phyloP scores from a whole-genome alignment of 2,329 filamentous ascomycete species.

The Lachnellula cervina region DNA sequence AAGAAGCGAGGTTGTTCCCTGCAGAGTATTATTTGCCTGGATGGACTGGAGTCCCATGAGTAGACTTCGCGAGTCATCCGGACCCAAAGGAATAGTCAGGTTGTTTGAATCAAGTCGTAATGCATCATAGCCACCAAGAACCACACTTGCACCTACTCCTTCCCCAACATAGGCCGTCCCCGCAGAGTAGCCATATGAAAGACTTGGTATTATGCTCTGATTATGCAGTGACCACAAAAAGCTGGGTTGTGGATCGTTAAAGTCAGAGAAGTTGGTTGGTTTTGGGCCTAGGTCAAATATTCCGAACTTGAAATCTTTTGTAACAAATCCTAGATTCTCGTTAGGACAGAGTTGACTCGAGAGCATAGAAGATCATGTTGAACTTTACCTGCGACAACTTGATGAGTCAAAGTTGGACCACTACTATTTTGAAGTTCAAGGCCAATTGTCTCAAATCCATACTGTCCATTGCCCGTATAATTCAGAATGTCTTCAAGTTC shows the following conservation, averaged over 20 bases:
- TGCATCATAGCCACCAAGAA: constrained; percentile 37
- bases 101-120: constrained; percentile 34
- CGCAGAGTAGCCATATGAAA: constrained; percentile 39
- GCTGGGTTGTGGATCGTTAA: constrained; percentile 33
- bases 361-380: too few species aligned
- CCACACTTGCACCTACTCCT: constrained; percentile 34
- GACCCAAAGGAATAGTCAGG: constrained; percentile 34
- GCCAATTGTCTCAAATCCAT: too few species aligned
- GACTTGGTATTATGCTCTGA: constrained; percentile 33
- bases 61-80: constrained; percentile 34
- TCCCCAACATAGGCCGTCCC: constrained; percentile 34
- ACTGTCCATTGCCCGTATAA: too few species aligned
- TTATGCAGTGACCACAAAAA: constrained; percentile 35
- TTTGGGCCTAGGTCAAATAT: constrained; percentile 36
- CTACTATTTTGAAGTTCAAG: too few species aligned
- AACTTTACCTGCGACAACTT: too few species aligned
- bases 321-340: background rate
- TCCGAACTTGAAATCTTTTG: constrained; percentile 26
- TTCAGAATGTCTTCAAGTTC: too few species aligned
- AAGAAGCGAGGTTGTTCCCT: constrained; percentile 1
- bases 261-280: constrained; percentile 35
- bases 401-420: too few species aligned
- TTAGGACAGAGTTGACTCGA: too few species aligned
- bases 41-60: constrained; percentile 33
- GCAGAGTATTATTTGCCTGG: constrained; percentile 24